These are phyloP conservation scores for Chaetomium fimeti DNA, from an alignment of 495 filamentous ascomycete genomes.

Conservation along the genomic window DNA sequence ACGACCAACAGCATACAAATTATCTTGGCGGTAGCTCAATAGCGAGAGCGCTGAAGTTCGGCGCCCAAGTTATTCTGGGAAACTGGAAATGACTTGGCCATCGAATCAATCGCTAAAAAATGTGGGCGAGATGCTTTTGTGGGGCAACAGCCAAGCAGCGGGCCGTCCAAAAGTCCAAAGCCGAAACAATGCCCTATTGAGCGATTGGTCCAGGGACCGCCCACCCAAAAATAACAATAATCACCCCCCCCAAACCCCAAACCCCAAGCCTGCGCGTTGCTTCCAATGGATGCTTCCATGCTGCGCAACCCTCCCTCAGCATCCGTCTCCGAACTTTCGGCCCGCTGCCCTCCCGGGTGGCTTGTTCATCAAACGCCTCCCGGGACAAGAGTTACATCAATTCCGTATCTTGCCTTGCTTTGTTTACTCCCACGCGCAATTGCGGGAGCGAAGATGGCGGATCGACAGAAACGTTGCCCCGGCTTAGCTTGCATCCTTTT, in stretches of 20 bases:
- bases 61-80: neutral
- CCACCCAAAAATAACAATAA: neutral
- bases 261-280: too few relatives aligned
- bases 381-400: too few relatives aligned
- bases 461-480: neutral
- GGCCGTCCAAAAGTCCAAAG: neutral
- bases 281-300: neutral
- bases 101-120: neutral
- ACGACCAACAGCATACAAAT: too few relatives aligned
- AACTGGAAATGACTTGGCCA: neutral
- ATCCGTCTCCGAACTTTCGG: neutral
- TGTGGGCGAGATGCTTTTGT: constrained; percentile 1
- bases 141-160: neutral
- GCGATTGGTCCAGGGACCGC: neutral
- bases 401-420: neutral
- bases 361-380: neutral
- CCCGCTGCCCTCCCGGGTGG: constrained; percentile 1
- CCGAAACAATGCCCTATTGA: neutral
- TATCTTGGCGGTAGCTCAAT: too few relatives aligned
- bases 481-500: neutral
- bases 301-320: neutral
- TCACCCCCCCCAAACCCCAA: neutral
- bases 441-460: neutral
- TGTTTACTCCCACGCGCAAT: neutral
- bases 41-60: too few relatives aligned